Base-by-base conservation (phyloP, 768 basidiomycete genomes). In the Pleurotus ostreatus region DNA sequence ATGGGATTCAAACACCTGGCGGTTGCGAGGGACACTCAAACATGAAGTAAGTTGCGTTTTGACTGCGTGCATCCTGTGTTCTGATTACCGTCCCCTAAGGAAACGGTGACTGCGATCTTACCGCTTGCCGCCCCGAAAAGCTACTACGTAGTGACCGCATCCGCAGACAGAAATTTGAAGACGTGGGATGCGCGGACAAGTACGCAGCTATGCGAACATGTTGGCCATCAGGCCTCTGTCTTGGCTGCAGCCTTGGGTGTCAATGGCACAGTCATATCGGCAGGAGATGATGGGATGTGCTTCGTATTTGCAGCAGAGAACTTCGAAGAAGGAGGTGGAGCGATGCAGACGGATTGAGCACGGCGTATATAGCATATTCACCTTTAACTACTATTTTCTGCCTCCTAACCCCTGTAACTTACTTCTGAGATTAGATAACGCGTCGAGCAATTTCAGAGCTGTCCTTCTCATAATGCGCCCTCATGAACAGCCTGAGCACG, bases 121-220 rank as follows among this genome's bases (percentile, higher is more conserved):
- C 76, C 81, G 7, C 88, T 89, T 59, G 92, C 93, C 20, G 20
- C 20, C 20, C 20, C 20, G 20, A 20, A 87, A 63, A 73, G 83
- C 1, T 81, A 95, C 64, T 74, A 96, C 22, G 70, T 99, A 23
- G 83, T 95, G 15, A 90, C 94, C 9, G 90, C 81, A 0, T 96
- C 93, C 7, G 91, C 91, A 1, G 97, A 99, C 71, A 84, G 78
- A 56, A 89, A 85, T 1, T 75, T 98, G 54, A 85, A 82, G 58
- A 95, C 94, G 11, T 98, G 95, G 96, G 96, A 99, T 68, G 86
- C 85, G 11, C 85, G 94, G 45, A 90, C 87, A 2, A 95, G 96
- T 0, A 71, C 79, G 2, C 78, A 95, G 18, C 57, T 96, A 23
- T 83, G 83, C 26, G 86, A 86, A 49, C 91, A 98, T 67, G 84